phyloP scores from a whole-genome alignment of 768 basidiomycete species.

The Suillus luteus region DNA sequence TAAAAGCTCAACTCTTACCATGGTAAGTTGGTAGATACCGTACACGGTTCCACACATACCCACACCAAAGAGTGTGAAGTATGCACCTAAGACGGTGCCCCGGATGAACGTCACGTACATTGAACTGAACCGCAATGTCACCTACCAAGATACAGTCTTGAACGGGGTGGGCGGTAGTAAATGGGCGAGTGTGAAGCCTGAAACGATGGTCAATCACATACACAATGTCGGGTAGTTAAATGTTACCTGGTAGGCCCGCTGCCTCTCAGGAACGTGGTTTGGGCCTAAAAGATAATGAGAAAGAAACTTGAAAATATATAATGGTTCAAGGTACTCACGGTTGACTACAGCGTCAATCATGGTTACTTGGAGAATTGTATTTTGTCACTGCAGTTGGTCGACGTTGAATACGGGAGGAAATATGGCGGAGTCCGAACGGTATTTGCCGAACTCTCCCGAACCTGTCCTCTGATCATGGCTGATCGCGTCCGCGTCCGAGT shows the following conservation, averaged over 20 bases:
- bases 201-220: slow-evolving; percentile 14
- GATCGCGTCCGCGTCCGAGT: slow-evolving; percentile 83
- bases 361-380: slow-evolving; percentile 10
- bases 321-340: slow-evolving; percentile 44
- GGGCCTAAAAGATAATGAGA: slow-evolving; percentile 44
- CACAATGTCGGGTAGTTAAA: background rate
- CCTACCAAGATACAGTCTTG: slow-evolving; percentile 65
- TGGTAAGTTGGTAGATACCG: slow-evolving; percentile 49
- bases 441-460: slow-evolving; percentile 43
- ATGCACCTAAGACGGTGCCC: slow-evolving; percentile 45
- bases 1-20: slow-evolving; percentile 35
- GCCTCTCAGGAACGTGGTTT: slow-evolving; percentile 66
- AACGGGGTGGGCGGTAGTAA: slow-evolving; percentile 62
- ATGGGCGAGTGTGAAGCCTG: slow-evolving; percentile 50
- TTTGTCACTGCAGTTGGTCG: slow-evolving; percentile 17
- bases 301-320: background rate
- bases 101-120: slow-evolving; percentile 7
- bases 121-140: slow-evolving; percentile 8
- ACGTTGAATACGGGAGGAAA: slow-evolving; percentile 20
- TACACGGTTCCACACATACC: slow-evolving; percentile 57
- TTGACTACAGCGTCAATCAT: slow-evolving; percentile 68
- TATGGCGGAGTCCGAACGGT: slow-evolving; percentile 36
- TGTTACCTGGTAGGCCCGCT: slow-evolving; percentile 65
- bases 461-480: slow-evolving; percentile 47
- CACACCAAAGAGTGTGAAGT: slow-evolving; percentile 51